A percentile compares a stretch with the other conserved stretches of the same genome.
These are phyloP conservation scores for Nitzschia sp. DNA, from an alignment of 108 stramenopile species.

Conservation along the genomic window DNA sequence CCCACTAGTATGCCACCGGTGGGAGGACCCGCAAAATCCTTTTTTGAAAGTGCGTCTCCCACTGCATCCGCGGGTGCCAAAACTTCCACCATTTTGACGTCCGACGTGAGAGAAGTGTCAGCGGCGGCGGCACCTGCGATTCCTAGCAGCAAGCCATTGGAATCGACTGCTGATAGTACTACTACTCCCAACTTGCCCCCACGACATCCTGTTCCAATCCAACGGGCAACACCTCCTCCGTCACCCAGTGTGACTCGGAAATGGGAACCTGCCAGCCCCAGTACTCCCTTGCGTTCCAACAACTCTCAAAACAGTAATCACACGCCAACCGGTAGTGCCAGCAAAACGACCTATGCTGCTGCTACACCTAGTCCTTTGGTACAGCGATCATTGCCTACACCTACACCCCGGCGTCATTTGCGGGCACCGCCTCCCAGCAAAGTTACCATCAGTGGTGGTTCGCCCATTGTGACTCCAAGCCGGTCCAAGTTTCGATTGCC, in stretches of 20 bases:
- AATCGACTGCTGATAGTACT: neutral
- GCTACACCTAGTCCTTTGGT: too few relatives aligned
- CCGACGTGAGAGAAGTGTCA: neutral
- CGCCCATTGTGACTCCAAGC: constrained; percentile 2
- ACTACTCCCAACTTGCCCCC: too few relatives aligned
- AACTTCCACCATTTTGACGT: neutral
- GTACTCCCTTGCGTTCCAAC: constrained; percentile 19
- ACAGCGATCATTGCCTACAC: constrained; percentile 12
- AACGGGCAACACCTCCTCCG: constrained; percentile 29
- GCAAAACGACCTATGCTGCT: too few relatives aligned
- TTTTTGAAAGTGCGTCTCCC: too few relatives aligned
- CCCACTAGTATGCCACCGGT: neutral
- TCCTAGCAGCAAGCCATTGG: neutral
- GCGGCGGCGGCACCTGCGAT: neutral
- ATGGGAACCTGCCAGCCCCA: neutral
- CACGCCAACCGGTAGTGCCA: neutral
- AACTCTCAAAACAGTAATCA: neutral
- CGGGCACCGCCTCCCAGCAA: constrained; percentile 23
- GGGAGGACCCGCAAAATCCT: neutral
- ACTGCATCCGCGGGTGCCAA: too few relatives aligned
- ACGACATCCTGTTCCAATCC: neutral
- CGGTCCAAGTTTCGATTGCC: constrained; percentile 34
- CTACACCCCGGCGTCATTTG: constrained; percentile 1
- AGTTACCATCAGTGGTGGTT: too few relatives aligned
- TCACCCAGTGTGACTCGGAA: constrained; percentile 4